Base-by-base conservation (phyloP, 2,329 filamentous ascomycete genomes). In the Fusarium poae region DNA sequence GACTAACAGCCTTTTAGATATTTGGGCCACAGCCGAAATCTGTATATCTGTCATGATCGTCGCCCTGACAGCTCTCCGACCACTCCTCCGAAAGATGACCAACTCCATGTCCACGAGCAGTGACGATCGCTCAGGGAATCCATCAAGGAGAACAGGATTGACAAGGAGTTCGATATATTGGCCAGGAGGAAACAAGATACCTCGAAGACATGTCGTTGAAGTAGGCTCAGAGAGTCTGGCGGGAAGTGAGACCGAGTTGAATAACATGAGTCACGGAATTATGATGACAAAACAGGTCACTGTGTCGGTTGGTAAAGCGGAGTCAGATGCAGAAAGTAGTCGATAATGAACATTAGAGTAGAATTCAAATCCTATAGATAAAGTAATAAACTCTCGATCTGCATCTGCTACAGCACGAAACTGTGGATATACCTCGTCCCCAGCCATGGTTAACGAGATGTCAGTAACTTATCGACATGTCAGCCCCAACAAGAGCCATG, bases 11-110 rank as follows among this genome's bases (percentile, higher is more conserved):
- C 0, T 5, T 7, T 2, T 12, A 61, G 58, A 61, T 15, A 53
- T 61, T 1, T 61, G 58, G 58, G 58, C 58, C 5, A 61, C 58
- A 4, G 58, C 58, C 3, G 56, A 61, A 21, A 61, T 61, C 2
- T 61, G 58, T 1, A 61, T 61, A 2, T 61, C 58, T 1, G 56
- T 61, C 11, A 53, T 61, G 29, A 57, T 61, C 2, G 58, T 61
- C 5, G 44, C 58, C 2, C 12, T 61, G 0, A 61, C 58, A 3
- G 56, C 56, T 1, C 23, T 61, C 0, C 56, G 58, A 0, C 58
- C 58, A 0, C 58, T 61, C 2, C 37, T 61, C 3, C 44, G 37
- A 10, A 60, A 61, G 4, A 34, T 61, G 2, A 52, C 43, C 3
- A 44, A 53, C 21, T 21, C 23, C 0, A 40, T 11, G 3, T 27